Evolutionary conservation across 2,329 filamentous ascomycete genomes (phyloP).

Genomic region (Lecanosticta acicola): DNA sequence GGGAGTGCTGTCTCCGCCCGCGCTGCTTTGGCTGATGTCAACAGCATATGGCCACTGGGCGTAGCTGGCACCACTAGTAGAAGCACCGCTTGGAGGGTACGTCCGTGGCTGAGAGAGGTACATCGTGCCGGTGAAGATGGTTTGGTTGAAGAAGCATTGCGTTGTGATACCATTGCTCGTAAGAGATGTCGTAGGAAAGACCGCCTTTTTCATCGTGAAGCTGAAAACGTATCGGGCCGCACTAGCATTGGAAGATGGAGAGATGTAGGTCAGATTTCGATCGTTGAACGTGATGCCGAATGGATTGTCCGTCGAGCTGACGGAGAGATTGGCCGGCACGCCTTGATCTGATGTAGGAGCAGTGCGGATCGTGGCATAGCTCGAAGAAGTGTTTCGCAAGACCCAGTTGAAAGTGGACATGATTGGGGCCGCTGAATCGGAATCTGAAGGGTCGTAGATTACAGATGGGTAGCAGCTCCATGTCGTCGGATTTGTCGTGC

Average conservation of each 20-base stretch:
- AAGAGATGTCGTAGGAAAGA: conserved; percentile 45
- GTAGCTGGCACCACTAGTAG: conserved; percentile 13
- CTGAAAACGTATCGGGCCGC: conserved; percentile 56
- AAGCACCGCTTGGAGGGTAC: conserved; percentile 13
- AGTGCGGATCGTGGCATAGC: conserved; percentile 42
- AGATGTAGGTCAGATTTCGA: conserved; percentile 46
- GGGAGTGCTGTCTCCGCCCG: conserved; percentile 46
- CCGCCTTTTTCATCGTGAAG: conserved; percentile 48
- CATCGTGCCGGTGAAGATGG: conserved; percentile 52
- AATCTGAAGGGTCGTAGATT: conserved; percentile 40
- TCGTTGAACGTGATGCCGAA: conserved; percentile 54
- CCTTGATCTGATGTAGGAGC: conserved; percentile 53
- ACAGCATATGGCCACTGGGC: conserved; percentile 56
- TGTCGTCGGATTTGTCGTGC: conserved; percentile 53
- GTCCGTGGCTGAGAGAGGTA: conserved; percentile 39
- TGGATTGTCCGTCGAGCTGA: conserved; percentile 51
- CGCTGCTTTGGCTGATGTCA: conserved; percentile 50
- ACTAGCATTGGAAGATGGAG: conserved; percentile 37
- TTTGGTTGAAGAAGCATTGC: conserved; percentile 55
- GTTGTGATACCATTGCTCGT: conserved; percentile 43
- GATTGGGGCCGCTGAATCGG: conserved; percentile 28
- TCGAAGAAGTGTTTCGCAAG: conserved; percentile 42
- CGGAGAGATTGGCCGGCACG: conserved; percentile 32
- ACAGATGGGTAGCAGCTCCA: conserved; percentile 59
- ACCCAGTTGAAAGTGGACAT: conserved; percentile 58